phyloP scores from a whole-genome alignment of 306 rosid genomes.

The Prunus fruticosa region DNA sequence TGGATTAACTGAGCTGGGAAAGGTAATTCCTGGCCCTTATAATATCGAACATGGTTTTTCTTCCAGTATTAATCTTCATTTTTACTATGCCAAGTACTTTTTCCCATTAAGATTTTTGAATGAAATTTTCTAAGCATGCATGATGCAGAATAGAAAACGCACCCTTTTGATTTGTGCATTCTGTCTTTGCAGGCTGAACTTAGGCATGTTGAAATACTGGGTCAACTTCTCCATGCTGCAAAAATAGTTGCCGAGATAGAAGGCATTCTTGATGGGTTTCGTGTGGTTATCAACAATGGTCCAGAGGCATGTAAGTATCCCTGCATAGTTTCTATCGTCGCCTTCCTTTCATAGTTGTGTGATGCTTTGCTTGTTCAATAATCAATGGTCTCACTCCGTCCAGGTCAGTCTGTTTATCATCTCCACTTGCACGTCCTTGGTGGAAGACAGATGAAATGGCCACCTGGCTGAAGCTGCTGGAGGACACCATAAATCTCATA shows the following conservation, averaged over 20 bases:
- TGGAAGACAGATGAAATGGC: conserved; percentile 89
- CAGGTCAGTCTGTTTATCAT: conserved; percentile 92
- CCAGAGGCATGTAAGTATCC: conserved; percentile 62
- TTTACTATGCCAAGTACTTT: not conserved
- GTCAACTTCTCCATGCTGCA: conserved; percentile 75
- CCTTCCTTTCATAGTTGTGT: not conserved
- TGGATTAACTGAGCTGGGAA: conserved; percentile 75
- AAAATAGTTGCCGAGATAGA: conserved; percentile 80
- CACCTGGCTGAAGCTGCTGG: conserved; percentile 48
- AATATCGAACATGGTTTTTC: not conserved
- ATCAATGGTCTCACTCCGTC: conserved; percentile 5
- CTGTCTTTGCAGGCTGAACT: conserved; percentile 51
- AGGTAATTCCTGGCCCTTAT: conserved; percentile 37
- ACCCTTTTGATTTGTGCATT: not conserved
- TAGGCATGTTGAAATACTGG: conserved; percentile 70
- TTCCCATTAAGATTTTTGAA: not conserved
- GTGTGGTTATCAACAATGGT: conserved; percentile 83
- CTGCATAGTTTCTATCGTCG: not conserved
- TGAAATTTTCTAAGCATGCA: not conserved
- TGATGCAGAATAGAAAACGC: not conserved
- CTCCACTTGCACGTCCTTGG: conserved; percentile 88
- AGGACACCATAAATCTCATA: not conserved
- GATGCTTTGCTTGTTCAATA: not conserved
- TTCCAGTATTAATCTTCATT: not conserved
- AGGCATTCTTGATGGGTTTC: conserved; percentile 81